Evolutionary conservation across 2,329 filamentous ascomycete genomes (phyloP).

Genomic region (Tolypocladium paradoxum): DNA sequence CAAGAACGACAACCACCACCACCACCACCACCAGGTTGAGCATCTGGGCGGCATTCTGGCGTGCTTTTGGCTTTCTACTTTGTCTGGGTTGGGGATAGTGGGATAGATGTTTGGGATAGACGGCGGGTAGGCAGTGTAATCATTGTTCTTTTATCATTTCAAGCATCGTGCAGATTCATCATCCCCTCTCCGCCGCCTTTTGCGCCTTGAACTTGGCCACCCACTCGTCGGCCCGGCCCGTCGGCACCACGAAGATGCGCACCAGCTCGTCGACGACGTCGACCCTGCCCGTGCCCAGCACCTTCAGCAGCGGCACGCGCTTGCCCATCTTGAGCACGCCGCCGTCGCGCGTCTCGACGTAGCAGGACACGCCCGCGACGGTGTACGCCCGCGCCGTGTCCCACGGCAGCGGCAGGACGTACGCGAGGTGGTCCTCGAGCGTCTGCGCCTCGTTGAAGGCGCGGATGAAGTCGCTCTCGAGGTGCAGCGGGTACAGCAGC

Average conservation of each 20-base stretch:
- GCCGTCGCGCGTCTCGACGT: slow-evolving; percentile 70
- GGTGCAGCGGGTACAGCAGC: slow-evolving; percentile 72
- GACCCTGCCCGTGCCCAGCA: slow-evolving; percentile 64
- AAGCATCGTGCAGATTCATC: slow-evolving; percentile 1
- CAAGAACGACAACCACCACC: background rate
- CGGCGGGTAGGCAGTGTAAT: background rate
- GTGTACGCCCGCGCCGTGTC: slow-evolving; percentile 60
- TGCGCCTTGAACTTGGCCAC: slow-evolving; percentile 75
- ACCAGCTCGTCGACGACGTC: slow-evolving; percentile 84
- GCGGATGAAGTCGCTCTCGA: slow-evolving; percentile 87
- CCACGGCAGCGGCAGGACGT: slow-evolving; percentile 86
- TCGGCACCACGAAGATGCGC: slow-evolving; percentile 72
- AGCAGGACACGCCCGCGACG: slow-evolving; percentile 63
- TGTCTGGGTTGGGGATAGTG: background rate
- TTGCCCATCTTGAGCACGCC: slow-evolving; percentile 84
- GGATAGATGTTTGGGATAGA: background rate
- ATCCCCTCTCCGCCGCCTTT: slow-evolving; percentile 39
- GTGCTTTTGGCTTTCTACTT: background rate
- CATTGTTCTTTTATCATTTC: background rate
- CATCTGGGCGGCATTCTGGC: background rate
- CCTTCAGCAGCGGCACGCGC: slow-evolving; percentile 66
- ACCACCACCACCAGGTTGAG: background rate
- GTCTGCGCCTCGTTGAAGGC: slow-evolving; percentile 68
- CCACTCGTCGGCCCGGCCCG: slow-evolving; percentile 58
- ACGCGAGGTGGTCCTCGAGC: slow-evolving; percentile 66